A percentile compares a stretch with the other conserved stretches of the same genome.
Conservation (phyloP, 176 grass and related monocot species). For the Eragrostis curvula region DNA sequence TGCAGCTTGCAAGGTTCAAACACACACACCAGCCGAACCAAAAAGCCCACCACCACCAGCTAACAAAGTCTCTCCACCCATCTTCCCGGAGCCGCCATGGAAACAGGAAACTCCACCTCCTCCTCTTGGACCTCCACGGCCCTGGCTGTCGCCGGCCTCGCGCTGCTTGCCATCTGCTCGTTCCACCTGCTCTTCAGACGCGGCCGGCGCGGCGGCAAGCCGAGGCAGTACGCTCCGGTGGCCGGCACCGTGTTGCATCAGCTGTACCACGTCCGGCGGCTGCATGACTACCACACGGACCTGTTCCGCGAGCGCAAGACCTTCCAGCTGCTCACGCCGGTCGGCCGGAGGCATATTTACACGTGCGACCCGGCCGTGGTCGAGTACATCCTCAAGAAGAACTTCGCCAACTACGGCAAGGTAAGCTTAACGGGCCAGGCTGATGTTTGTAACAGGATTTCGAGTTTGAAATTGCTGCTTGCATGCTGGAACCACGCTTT, state of each 20-base stretch:
- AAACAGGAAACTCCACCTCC: background rate
- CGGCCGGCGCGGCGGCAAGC: background rate
- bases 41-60: background rate
- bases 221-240: conserved; percentile 41
- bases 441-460: too few species aligned
- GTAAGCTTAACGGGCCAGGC: too few species aligned
- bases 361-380: conserved; percentile 61
- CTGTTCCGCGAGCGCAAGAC: conserved; percentile 49
- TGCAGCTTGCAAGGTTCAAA: background rate
- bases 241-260: conserved; percentile 69
- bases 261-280: conserved; percentile 47
- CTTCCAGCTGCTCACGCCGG: conserved; percentile 50
- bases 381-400: background rate
- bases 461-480: too few species aligned
- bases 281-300: conserved; percentile 66
- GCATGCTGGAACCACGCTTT: too few species aligned
- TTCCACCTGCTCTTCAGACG: background rate
- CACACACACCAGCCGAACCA: background rate
- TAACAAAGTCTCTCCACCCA: too few species aligned
- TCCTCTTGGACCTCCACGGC: background rate
- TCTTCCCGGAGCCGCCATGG: conserved; percentile 3
- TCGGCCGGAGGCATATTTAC: conserved; percentile 45
- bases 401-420: too few species aligned
- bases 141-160: conserved; percentile 4
- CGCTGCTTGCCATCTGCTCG: conserved; percentile 27